phyloP scores from a whole-genome alignment of 352 stramenopile species.

The Pythium oligandrum region DNA sequence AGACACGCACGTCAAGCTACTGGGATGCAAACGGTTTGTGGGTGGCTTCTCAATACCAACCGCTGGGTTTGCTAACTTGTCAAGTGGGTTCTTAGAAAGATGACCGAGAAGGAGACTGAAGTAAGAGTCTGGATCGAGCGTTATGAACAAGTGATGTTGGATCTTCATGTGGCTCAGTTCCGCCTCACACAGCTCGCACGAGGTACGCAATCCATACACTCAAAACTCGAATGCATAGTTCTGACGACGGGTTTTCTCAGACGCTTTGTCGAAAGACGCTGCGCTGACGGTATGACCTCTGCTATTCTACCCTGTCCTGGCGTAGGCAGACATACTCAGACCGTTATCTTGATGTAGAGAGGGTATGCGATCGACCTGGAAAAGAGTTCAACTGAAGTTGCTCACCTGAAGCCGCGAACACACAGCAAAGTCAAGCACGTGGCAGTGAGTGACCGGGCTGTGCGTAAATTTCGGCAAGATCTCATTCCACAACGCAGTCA shows the following conservation, averaged over 20 bases:
- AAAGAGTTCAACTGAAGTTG: constrained; percentile 18
- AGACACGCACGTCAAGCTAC: constrained; percentile 55
- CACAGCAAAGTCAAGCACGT: constrained; percentile 46
- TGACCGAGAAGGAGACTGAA: constrained; percentile 46
- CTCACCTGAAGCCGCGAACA: constrained; percentile 29
- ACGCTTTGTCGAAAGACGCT: constrained; percentile 58
- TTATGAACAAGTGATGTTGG: constrained; percentile 84
- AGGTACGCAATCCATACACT: constrained; percentile 22
- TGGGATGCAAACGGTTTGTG: constrained; percentile 59
- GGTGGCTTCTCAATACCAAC: too few species aligned
- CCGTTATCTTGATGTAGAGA: constrained; percentile 20
- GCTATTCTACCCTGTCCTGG: too few species aligned
- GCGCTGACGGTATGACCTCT: constrained; percentile 39
- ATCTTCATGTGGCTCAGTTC: constrained; percentile 73
- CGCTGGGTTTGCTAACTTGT: too few species aligned
- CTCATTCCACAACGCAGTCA: constrained; percentile 59
- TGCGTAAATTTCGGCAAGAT: constrained; percentile 64
- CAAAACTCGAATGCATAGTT: too few species aligned
- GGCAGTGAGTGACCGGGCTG: constrained; percentile 47
- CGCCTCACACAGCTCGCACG: constrained; percentile 54
- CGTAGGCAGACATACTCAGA: too few species aligned
- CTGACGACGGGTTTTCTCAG: constrained; percentile 13
- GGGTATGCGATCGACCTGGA: constrained; percentile 51
- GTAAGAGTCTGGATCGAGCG: constrained; percentile 68
- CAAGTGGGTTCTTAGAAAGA: constrained; percentile 20